Evolutionary conservation across 2,329 filamentous ascomycete genomes (phyloP), one percentile per base, ranked within the genome.

Genomic region (Nemania sp.): DNA sequence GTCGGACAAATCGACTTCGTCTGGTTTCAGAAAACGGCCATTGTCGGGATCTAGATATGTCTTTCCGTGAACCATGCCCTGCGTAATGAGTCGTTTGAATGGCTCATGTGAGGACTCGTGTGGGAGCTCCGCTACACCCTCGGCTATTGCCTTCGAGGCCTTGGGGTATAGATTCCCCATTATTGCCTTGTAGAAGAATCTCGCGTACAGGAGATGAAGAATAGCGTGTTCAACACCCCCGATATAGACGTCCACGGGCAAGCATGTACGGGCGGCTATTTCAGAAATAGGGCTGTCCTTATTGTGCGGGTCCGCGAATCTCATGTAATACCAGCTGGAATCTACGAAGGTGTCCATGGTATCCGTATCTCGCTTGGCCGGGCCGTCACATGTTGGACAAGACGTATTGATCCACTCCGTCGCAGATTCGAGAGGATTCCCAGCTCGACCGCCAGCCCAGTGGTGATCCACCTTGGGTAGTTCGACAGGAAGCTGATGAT

Each of bases 291-390:
- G 87, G 13, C 78, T 73, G 1, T 81, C 70, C 13, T 79, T 66
- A 66, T 95, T 93, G 17, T 86, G 79, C 1, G 90, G 80, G 68
- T 96, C 91, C 29, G 88, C 76, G 68, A 92, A 96, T 12, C 91
- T 85, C 77, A 93, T 86, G 71, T 88, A 96, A 75, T 97, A 97
- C 92, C 92, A 97, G 55, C 92, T 96, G 1, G 92, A 96, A 76
- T 96, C 92, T 62, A 97, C 92, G 76, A 97, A 97, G 0, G 92
- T 97, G 74, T 97, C 92, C 92, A 97, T 96, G 2, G 92, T 97
- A 73, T 97, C 92, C 0, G 92, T 96, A 66, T 97, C 92, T 65
- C 92, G 84, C 72, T 87, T 89, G 6, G 91, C 92, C 21, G 85
- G 77, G 1, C 83, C 81, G 15, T 83, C 78, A 69, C 92, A 97